A percentile compares a stretch with the other conserved stretches of the same genome.
Conservation (phyloP, 2,329 filamentous ascomycete genomes). For the Neopestalotiopsis sp. region DNA sequence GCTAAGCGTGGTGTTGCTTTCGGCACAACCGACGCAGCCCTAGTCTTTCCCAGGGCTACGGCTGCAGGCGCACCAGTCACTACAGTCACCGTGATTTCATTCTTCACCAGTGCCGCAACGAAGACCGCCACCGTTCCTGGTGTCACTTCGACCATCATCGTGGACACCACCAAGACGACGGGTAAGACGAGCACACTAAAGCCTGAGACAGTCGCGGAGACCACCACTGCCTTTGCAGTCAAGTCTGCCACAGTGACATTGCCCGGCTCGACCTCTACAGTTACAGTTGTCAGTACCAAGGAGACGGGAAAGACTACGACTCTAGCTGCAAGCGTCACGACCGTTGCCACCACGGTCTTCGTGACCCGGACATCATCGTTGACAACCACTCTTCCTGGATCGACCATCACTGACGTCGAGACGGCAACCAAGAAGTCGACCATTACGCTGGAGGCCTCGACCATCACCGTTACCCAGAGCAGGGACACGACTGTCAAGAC, state of each 20-base stretch:
- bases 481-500: constrained; percentile 3
- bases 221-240: not conserved
- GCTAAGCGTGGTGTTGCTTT: constrained; percentile 12
- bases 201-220: constrained; percentile 15
- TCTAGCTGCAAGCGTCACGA: constrained; percentile 9
- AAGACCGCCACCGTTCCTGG: constrained; percentile 6
- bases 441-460: constrained; percentile 7
- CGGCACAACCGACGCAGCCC: not conserved
- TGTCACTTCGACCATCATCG: constrained; percentile 10
- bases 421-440: constrained; percentile 13
- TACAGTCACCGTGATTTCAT: constrained; percentile 12
- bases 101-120: constrained; percentile 15
- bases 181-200: constrained; percentile 20
- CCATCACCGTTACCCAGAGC: constrained; percentile 16
- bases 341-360: not conserved
- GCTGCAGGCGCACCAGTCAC: not conserved
- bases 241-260: constrained; percentile 25
- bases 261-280: constrained; percentile 26
- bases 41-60: constrained; percentile 6
- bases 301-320: constrained; percentile 15
- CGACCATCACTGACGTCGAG: constrained; percentile 4
- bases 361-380: constrained; percentile 12
- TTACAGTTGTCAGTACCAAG: not conserved
- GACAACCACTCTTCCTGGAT: constrained; percentile 13
- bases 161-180: constrained; percentile 8